Base-by-base conservation (phyloP, 805 yeast species). In the Isabelozyma heimii region DNA sequence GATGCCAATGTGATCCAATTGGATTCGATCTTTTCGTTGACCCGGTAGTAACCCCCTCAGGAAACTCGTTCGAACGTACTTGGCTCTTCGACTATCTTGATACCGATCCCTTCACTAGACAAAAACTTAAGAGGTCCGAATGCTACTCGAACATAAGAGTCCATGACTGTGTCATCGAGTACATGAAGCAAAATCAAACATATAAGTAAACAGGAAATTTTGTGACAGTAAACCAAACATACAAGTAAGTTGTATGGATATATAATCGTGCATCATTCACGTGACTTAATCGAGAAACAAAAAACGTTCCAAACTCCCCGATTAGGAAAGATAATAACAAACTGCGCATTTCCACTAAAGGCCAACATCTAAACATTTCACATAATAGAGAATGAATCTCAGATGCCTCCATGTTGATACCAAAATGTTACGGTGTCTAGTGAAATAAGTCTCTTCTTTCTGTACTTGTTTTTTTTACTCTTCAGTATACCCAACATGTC, bases 11-110 rank as follows among this genome's bases (percentile, higher is more conserved):
- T 8, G 77, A 73, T 49, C 78, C 78, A 6, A 73, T 73, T n/a
- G 69, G 76, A 9, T 72, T 72, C 57, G 61, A 63, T 39, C 43
- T 73, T 30, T 71, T 72, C 50, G 53, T 52, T 40, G 78, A 75
- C 37, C 80, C 80, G 0, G 80, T 76, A 5, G 59, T 76, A n/a
- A 65, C 75, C 5, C 74, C 74, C 8, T 62, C 74, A 13, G 80
- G 80, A 3, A 68, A 69, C 20, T 62, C 77, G 0, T 76, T 69
- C 48, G 80, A 76, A 50, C 62, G 67, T 44, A 51, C 75, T 2
- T 64, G 68, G 60, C 52, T 75, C 10, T 47, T 62, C 42, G 65
- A 66, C 48, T 69, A 69, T 52, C 53, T 73, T 45, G 46, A 41
- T 6, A 59, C 53, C 13, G 78, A 73, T 50, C 78, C 77, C 7